Evolutionary conservation across 2,329 filamentous ascomycete genomes (phyloP).

Genomic region (Pseudomassariella vexata): DNA sequence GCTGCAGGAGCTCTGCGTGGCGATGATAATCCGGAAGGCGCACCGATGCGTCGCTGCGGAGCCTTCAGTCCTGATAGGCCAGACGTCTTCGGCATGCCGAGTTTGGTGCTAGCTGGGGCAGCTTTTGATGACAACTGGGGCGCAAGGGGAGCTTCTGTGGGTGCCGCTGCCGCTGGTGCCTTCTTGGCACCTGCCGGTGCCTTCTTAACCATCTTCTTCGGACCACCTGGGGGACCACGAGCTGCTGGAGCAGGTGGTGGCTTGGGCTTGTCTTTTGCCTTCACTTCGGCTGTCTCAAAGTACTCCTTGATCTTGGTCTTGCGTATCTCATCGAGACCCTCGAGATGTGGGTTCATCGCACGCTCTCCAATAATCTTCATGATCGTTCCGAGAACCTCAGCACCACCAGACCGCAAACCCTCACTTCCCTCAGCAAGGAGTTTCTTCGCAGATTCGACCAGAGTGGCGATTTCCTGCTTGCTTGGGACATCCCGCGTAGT

Average conservation of each 20-base stretch:
- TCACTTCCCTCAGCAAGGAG: constrained; percentile 85
- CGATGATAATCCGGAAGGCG: constrained; percentile 42
- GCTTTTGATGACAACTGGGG: constrained; percentile 53
- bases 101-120: constrained; percentile 39
- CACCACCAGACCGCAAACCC: constrained; percentile 78
- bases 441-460: constrained; percentile 87
- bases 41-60: constrained; percentile 50
- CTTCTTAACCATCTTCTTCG: constrained; percentile 36
- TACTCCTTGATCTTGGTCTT: constrained; percentile 95
- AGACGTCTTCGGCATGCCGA: constrained; percentile 48
- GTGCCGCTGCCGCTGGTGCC: constrained; percentile 31
- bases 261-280: constrained; percentile 90
- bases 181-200: constrained; percentile 49
- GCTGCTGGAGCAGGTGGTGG: constrained; percentile 58
- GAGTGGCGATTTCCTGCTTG: constrained; percentile 75
- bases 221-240: constrained; percentile 38
- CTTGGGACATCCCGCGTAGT: constrained; percentile 78
- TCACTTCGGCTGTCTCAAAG: constrained; percentile 74
- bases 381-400: constrained; percentile 84
- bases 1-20: constrained; percentile 42
- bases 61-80: constrained; percentile 54
- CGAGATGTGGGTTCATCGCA: constrained; percentile 87
- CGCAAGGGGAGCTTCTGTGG: constrained; percentile 43
- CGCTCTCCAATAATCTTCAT: constrained; percentile 99
- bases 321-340: constrained; percentile 89